A percentile compares a stretch with the other conserved stretches of the same genome.
Conservation (phyloP, 2,329 filamentous ascomycete species). For the Ceratocystis alfenasii region DNA sequence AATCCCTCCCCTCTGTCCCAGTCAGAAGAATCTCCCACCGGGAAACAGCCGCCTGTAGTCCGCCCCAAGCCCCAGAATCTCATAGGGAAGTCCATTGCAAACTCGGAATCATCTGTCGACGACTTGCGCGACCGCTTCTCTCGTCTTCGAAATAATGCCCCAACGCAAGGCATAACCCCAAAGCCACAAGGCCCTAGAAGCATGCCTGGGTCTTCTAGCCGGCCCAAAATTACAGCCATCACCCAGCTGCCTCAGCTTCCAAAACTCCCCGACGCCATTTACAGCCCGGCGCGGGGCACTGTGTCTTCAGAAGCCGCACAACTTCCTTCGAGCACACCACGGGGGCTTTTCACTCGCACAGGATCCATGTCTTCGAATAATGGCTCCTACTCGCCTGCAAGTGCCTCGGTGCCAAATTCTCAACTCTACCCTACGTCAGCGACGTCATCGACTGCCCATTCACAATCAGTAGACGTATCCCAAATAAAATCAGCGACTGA, state of each 20-base stretch:
- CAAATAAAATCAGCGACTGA: background rate
- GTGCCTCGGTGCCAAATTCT: background rate
- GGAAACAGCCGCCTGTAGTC: constrained; percentile 13
- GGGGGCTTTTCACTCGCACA: constrained; percentile 50
- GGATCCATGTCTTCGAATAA: constrained; percentile 34
- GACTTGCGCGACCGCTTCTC: constrained; percentile 48
- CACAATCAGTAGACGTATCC: background rate
- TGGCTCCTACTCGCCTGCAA: constrained; percentile 5
- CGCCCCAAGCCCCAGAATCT: constrained; percentile 14
- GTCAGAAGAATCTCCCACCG: background rate
- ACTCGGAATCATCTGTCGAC: constrained; percentile 26
- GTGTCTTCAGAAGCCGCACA: constrained; percentile 53
- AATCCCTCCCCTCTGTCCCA: constrained; percentile 16
- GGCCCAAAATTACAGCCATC: constrained; percentile 38
- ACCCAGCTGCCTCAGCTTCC: constrained; percentile 48
- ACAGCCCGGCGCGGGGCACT: constrained; percentile 64
- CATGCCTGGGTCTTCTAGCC: constrained; percentile 37
- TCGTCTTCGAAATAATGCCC: constrained; percentile 37
- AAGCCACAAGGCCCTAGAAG: constrained; percentile 41
- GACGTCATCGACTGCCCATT: background rate
- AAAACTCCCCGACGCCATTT: constrained; percentile 62
- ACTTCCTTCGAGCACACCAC: constrained; percentile 51
- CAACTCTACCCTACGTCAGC: background rate
- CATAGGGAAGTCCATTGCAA: constrained; percentile 28
- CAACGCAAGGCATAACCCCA: constrained; percentile 36